Conservation (phyloP, 441 rosid species). For the Brassica balearica region DNA sequence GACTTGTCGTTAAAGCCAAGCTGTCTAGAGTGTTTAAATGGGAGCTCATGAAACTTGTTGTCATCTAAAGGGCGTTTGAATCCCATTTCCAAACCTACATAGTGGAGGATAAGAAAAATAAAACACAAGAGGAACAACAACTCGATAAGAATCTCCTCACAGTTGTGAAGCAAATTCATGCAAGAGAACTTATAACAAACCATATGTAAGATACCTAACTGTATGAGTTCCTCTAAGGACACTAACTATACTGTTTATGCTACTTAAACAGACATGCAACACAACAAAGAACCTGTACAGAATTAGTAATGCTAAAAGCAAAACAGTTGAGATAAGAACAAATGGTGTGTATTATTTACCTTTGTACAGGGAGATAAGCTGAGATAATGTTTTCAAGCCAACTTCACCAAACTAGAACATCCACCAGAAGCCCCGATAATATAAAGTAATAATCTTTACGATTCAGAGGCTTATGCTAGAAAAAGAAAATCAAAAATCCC, state of each 20-base stretch:
- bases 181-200: constrained; percentile 12
- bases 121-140: background rate
- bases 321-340: background rate
- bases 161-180: constrained; percentile 1
- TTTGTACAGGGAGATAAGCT: constrained; percentile 26
- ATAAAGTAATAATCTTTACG: background rate
- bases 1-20: constrained; percentile 47
- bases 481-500: constrained; percentile 20
- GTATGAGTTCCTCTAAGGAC: background rate
- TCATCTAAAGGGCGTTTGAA: constrained; percentile 60
- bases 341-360: constrained; percentile 36
- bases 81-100: constrained; percentile 58
- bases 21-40: constrained; percentile 61
- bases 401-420: constrained; percentile 24
- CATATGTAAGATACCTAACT: background rate
- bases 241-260: too few relatives aligned
- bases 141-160: background rate
- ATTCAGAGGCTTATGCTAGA: background rate
- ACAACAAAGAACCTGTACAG: constrained; percentile 4
- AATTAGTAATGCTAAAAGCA: background rate
- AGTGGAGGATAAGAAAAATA: too few relatives aligned
- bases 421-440: constrained; percentile 3
- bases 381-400: constrained; percentile 8
- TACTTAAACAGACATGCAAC: constrained; percentile 21
- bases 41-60: constrained; percentile 57